Conservation (phyloP, 345 rosid species). For the Ceriops zippeliana region DNA sequence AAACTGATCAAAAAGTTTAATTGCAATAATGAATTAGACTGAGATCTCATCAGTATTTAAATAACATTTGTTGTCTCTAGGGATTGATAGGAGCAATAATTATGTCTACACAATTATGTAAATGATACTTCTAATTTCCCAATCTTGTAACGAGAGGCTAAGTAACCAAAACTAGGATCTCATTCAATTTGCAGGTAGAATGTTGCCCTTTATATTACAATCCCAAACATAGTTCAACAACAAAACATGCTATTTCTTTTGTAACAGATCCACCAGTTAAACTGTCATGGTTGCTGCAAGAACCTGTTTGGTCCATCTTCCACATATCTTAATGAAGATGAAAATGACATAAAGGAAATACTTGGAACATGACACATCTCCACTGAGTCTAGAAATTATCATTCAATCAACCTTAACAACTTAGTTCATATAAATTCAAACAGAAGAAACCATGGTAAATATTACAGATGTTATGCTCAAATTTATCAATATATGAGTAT, state of each 20-base stretch:
- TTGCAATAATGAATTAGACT: not conserved
- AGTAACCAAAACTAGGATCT: not conserved
- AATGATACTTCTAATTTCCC: not conserved
- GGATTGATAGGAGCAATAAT: not conserved
- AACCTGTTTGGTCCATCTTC: not conserved
- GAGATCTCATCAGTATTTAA: not conserved
- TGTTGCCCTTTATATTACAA: not conserved
- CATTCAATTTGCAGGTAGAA: not conserved
- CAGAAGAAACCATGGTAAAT: not conserved
- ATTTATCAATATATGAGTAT: not conserved
- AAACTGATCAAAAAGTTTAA: conserved; percentile 42
- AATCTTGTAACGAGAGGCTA: not conserved
- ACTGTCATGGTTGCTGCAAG: too few relatives aligned
- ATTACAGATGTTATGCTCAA: not conserved
- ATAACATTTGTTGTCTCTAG: not conserved
- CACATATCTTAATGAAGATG: not conserved
- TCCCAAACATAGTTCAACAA: too few relatives aligned
- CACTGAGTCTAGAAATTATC: not conserved
- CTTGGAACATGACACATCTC: not conserved
- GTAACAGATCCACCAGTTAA: too few relatives aligned
- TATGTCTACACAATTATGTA: too few relatives aligned
- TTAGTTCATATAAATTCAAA: not conserved
- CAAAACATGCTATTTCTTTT: too few relatives aligned
- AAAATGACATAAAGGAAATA: not conserved
- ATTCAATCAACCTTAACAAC: not conserved